A percentile compares a stretch with the other conserved stretches of the same genome.
phyloP scores from a whole-genome alignment of 1,284 basidiomycete species.

The Hymenochaete sp. region DNA sequence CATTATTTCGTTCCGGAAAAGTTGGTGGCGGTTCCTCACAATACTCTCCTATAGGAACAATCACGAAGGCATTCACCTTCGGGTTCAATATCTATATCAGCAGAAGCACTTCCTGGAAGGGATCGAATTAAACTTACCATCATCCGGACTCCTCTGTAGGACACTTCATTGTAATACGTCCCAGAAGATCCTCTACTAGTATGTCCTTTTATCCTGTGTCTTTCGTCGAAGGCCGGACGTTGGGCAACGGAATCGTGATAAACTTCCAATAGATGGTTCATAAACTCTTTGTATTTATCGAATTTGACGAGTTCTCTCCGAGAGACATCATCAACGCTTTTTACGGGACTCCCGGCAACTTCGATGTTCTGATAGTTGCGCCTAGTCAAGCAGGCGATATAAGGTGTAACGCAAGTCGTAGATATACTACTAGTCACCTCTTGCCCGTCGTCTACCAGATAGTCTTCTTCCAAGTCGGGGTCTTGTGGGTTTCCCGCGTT shows the following conservation, averaged over 20 bases:
- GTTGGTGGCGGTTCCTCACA: conserved; percentile 22
- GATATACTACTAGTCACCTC: conserved; percentile 40
- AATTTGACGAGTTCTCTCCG: conserved; percentile 13
- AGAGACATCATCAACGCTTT: conserved; percentile 15
- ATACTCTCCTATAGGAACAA: conserved; percentile 33
- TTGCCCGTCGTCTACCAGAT: background rate
- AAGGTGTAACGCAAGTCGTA: conserved; percentile 51
- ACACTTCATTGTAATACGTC: conserved; percentile 4
- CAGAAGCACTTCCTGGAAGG: background rate
- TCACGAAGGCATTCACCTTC: conserved; percentile 50
- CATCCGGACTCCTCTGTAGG: background rate
- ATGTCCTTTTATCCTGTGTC: background rate
- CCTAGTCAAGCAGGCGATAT: conserved; percentile 40
- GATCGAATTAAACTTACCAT: background rate
- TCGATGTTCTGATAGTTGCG: conserved; percentile 45
- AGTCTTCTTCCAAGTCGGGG: background rate
- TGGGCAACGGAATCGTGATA: conserved; percentile 4
- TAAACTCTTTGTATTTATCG: conserved; percentile 7
- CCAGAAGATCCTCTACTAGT: background rate
- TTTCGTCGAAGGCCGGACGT: conserved; percentile 1
- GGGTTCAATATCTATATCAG: conserved; percentile 26
- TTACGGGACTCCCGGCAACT: conserved; percentile 33
- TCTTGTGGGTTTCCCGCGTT: too few relatives aligned
- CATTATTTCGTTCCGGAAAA: conserved; percentile 23
- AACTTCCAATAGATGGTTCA: conserved; percentile 10